Base-by-base conservation (phyloP, 306 rosid genomes). In the Arachis stenosperma region DNA sequence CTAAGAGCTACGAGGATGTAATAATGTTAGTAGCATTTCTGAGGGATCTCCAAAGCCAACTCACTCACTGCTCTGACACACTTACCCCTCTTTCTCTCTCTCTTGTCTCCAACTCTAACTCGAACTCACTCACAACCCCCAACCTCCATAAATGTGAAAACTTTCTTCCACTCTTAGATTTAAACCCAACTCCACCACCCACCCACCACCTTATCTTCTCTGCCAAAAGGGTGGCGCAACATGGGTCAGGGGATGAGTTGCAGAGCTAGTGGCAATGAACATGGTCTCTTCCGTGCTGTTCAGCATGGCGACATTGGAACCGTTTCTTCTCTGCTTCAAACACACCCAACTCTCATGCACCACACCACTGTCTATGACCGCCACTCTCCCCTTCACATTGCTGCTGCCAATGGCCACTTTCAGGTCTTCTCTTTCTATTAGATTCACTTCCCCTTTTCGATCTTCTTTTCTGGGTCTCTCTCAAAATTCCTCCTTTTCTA, bases 201-300 rank as follows among this genome's bases (percentile, higher is more conserved):
- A 33, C 37, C 37, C 37, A 33, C 37, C 4, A 33, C 3, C 37
- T 22, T 22, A 1, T 22, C 27, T 22, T 22, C 27, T 22, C 27
- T 22, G 27, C 27, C 27, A 17, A 17, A 17, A 17, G 17, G 17
- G 17, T 17, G 17, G 17, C 17, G 17, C 66, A 75, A 65, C 59
- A 94, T 94, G 99, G 99, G 99, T 75, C 99, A 94, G 82, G 96
- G 93, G 14, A 72, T 91, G 82, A 94, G 99, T 73, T 94, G 99
- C 82, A 69, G 90, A 62, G 73, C 85, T 50, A 89, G 46, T 42
- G 46, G 82, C 77, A 75, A 91, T 53, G 93, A 88, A 57, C 85
- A 85, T 75, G 96, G 89, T 36, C 83, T 94, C 46, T 91, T 94
- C 84, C 82, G 83, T 67, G 99, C 97, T 4, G 90, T 91, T 2